Conservation (phyloP, 169 alveolate genomes). For the Plasmodium sp. region DNA sequence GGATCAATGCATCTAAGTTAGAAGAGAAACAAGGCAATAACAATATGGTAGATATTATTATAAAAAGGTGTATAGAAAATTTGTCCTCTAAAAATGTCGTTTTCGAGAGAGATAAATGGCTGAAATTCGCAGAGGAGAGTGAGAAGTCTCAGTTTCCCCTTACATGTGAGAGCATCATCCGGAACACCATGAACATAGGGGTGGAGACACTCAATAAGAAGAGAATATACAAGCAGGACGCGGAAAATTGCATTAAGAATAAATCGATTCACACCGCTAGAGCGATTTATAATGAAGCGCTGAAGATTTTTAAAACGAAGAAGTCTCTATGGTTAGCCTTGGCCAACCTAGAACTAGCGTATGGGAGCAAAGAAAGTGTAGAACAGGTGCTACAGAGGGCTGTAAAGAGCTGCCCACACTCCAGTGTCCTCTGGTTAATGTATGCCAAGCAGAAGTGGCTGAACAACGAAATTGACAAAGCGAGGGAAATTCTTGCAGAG, state of each 20-base stretch:
- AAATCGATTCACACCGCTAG: conserved; percentile 91
- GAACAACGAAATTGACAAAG: conserved; percentile 90
- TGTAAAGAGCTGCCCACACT: conserved; percentile 91
- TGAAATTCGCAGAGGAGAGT: conserved; percentile 92
- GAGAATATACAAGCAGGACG: conserved; percentile 86
- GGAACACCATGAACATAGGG: conserved; percentile 85
- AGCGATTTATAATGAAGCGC: conserved; percentile 88
- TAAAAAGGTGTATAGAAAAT: conserved; percentile 90
- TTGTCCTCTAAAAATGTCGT: conserved; percentile 87
- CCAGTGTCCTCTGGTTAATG: conserved; percentile 94
- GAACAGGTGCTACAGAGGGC: conserved; percentile 89
- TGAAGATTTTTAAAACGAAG: conserved; percentile 87
- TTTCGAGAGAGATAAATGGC: conserved; percentile 92
- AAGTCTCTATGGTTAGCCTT: conserved; percentile 94
- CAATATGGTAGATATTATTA: conserved; percentile 86
- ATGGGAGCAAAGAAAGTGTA: conserved; percentile 90
- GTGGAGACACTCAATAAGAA: conserved; percentile 83
- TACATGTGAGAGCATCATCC: conserved; percentile 93
- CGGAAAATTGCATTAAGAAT: conserved; percentile 86
- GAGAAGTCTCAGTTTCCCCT: conserved; percentile 88
- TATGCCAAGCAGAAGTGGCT: conserved; percentile 93
- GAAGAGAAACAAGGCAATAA: conserved; percentile 95
- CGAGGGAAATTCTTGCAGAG: conserved; percentile 91
- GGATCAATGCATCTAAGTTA: conserved; percentile 98
- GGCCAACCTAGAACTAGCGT: conserved; percentile 95